phyloP scores from a whole-genome alignment of 306 rosid genomes.

The Cicer pinnatifidum region DNA sequence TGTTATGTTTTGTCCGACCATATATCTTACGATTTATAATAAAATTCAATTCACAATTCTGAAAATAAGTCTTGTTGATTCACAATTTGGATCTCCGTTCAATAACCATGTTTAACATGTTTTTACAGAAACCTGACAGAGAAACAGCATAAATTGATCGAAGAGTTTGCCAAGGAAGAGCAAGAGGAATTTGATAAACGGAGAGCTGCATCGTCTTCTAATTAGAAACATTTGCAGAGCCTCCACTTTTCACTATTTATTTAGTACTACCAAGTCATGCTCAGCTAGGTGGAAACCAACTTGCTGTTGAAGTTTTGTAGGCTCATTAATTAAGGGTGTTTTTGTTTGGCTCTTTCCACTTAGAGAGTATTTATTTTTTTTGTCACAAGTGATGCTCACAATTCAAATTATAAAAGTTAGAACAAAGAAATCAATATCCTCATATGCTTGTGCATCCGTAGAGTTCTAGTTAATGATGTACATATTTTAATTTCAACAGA shows the following conservation, averaged over 20 bases:
- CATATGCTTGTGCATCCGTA: conserved; percentile 35
- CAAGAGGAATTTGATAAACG: conserved; percentile 58
- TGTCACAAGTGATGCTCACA: conserved; percentile 3
- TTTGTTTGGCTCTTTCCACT: conserved; percentile 25
- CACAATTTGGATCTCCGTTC: background rate
- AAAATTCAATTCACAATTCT: background rate
- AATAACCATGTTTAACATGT: conserved; percentile 18
- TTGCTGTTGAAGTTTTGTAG: conserved; percentile 66
- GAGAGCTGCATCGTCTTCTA: conserved; percentile 63
- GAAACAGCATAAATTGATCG: conserved; percentile 78
- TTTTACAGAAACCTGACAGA: conserved; percentile 69
- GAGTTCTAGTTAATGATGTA: conserved; percentile 37
- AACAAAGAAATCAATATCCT: conserved; percentile 28
- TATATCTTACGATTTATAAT: background rate
- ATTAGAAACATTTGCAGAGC: conserved; percentile 44
- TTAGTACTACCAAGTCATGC: conserved; percentile 20
- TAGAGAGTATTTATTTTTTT: conserved; percentile 42
- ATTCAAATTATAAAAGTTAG: conserved; percentile 34
- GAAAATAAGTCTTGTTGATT: background rate
- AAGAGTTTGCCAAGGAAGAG: conserved; percentile 86
- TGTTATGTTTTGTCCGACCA: background rate
- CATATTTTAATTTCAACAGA: conserved; percentile 33
- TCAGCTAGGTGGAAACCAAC: conserved; percentile 32
- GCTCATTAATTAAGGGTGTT: conserved; percentile 46
- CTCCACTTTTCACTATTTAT: conserved; percentile 8